Evolutionary conservation across 306 rosid genomes (phyloP), one percentile per base, ranked within the genome.

Genomic region (Rosa persica): DNA sequence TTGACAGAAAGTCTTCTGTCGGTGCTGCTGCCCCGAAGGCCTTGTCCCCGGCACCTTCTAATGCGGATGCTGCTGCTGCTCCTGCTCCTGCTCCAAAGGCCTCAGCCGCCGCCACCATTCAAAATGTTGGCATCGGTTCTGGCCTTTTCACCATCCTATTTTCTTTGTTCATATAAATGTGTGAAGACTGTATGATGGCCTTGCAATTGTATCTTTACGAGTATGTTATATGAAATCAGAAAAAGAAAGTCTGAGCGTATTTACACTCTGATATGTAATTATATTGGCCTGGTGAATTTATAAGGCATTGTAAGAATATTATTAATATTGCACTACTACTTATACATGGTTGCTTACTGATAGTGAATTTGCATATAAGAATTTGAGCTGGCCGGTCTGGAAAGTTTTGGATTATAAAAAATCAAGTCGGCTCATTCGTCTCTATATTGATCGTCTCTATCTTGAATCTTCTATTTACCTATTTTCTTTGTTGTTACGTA

Each of bases 131-230:
- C 65, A 5, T 51, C 72, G 80, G 62, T 61, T 81, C 70, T 19
- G 77, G 60, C 27, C 25, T 81, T 11, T 12, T 82, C 2, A 30
- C 79, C 23, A 48, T 81, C 77, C 75, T 79, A 36, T 43, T 76
- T 64, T 85, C 81, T 19, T 34, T 76, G 57, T 74, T 82, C 54
- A 72, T 79, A 11, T 79, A 74, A 64, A 13, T 67, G 22, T 30
- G 22, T 27, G 11, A 34, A 7, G 40, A 34, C 44, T 65, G 16
- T 30, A 36, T 15, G 44, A 13, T 15, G 20, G 36, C 65, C 76
- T 36, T 30, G 46, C 61, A 13, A 17, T 19, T 57, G 69, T 58
- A 74, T 15, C 1, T 10, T 9, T 40, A 55, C 12, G 66, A 54
- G 12, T 64, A 27, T 61, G 38, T 61, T 25, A 61, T 61, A 61